phyloP scores from a whole-genome alignment of 116 monocot genomes.

The Zostera marina region DNA sequence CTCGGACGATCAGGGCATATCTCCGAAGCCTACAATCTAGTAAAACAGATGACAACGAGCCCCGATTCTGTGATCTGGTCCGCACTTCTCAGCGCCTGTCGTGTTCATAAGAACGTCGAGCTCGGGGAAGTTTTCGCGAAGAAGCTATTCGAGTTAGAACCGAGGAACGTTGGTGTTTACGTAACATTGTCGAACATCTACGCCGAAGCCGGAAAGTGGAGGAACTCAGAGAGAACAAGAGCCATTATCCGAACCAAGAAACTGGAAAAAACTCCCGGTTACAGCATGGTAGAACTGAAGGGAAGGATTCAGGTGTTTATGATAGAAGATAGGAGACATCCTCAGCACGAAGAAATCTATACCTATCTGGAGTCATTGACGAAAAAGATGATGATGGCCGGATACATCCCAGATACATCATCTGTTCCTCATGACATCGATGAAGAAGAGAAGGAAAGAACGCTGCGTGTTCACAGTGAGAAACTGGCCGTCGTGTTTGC shows the following conservation, averaged over 20 bases:
- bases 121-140: conserved; percentile 57
- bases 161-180: conserved; percentile 68
- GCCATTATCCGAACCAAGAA: conserved; percentile 37
- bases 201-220: conserved; percentile 68
- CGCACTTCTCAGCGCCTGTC: conserved; percentile 65
- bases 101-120: conserved; percentile 58
- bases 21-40: conserved; percentile 47
- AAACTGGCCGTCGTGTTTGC: conserved; percentile 70
- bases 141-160: conserved; percentile 59
- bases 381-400: conserved; percentile 41
- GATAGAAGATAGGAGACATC: conserved; percentile 54
- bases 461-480: conserved; percentile 64
- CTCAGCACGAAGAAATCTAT: conserved; percentile 42
- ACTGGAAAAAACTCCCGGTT: conserved; percentile 61
- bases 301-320: conserved; percentile 57
- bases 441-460: conserved; percentile 68
- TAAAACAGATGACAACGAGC: conserved; percentile 47
- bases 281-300: conserved; percentile 65
- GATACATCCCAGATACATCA: conserved; percentile 63
- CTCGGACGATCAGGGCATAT: conserved; percentile 63
- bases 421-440: conserved; percentile 76
- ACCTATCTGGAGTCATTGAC: conserved; percentile 42
- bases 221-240: conserved; percentile 51
- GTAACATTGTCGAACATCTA: conserved; percentile 84
- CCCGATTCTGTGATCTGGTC: conserved; percentile 76